Evolutionary conservation across 495 filamentous ascomycete genomes (phyloP), one percentile per base, ranked within the genome.

Genomic region (Aspergillus funiculosus): DNA sequence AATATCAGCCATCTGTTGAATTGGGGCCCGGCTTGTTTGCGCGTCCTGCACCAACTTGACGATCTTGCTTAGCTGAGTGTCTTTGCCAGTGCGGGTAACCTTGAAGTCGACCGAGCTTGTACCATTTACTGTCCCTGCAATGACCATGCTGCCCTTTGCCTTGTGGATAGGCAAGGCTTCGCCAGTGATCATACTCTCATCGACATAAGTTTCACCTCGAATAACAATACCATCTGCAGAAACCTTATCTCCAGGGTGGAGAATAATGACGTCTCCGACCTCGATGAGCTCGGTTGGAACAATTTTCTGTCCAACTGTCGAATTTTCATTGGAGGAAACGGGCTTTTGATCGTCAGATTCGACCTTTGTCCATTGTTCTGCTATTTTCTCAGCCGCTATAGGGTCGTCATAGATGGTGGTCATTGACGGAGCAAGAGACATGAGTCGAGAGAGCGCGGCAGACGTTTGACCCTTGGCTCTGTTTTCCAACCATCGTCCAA

Each of bases 181-280:
- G 42, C 92, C 92, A 9, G 94, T 99, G 29, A 99, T 89, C 94
- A 97, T 97, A 58, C 88, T 94, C 62, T 99, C 92, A 55, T 99
- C 89, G 29, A 97, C 80, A 58, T 91, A 95, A 18, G 86, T 90
- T 65, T 96, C 87, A 7, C 92, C 92, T 20, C 82, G 75, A 32
- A 89, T 86, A 36, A 99, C 80, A 25, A 78, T 75, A 15, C 92
- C 92, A 62, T 99, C 92, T 0, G 91, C 94, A 2, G 92, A 90
- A 37, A 99, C 88, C 62, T 96, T 97, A 63, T 97, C 94, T 41
- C 92, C 92, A 1, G 92, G 92, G 39, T 86, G 85, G 9, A 99
- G 77, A 42, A 97, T 79, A 38, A 99, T 87, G 39, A 97, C 81
- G 57, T 99, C 92, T 20, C 87, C 88, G 2, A 95, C 87, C 55